These are phyloP conservation scores for Davidsoniella eucalypti DNA, from an alignment of 2,329 filamentous ascomycete genomes.

Conservation along the genomic window DNA sequence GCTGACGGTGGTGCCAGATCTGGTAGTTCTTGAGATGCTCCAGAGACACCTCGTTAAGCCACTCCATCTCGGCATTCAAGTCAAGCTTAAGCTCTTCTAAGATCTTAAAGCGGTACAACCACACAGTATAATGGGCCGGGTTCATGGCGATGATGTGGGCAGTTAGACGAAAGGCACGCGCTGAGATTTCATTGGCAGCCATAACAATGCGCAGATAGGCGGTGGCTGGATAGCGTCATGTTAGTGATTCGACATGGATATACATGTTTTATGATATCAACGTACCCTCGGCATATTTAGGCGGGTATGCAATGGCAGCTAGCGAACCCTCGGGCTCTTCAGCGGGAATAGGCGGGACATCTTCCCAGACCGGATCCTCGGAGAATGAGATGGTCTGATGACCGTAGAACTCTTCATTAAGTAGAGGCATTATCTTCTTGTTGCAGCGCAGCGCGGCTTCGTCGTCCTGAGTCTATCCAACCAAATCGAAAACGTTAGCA, in stretches of 20 bases:
- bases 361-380: slow-evolving; percentile 59
- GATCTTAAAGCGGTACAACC: slow-evolving; percentile 81
- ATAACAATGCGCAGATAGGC: slow-evolving; percentile 88
- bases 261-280: slow-evolving; percentile 9
- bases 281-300: slow-evolving; percentile 68
- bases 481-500: background rate
- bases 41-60: slow-evolving; percentile 73
- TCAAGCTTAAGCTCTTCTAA: slow-evolving; percentile 50
- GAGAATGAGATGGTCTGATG: slow-evolving; percentile 33
- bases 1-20: slow-evolving; percentile 70
- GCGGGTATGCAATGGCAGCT: slow-evolving; percentile 81
- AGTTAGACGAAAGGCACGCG: slow-evolving; percentile 64
- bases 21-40: slow-evolving; percentile 94
- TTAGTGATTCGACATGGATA: too few relatives aligned
- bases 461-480: slow-evolving; percentile 1
- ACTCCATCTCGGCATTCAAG: slow-evolving; percentile 57
- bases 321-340: slow-evolving; percentile 72
- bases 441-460: background rate
- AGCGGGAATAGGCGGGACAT: slow-evolving; percentile 67
- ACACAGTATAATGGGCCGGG: slow-evolving; percentile 94
- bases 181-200: slow-evolving; percentile 69
- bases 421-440: slow-evolving; percentile 30
- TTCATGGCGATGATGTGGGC: slow-evolving; percentile 85
- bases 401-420: slow-evolving; percentile 37
- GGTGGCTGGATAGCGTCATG: slow-evolving; percentile 40